A percentile compares a stretch with the other conserved stretches of the same genome.
Conservation (phyloP, 106 monocot species). For the Vanilla planifolia region DNA sequence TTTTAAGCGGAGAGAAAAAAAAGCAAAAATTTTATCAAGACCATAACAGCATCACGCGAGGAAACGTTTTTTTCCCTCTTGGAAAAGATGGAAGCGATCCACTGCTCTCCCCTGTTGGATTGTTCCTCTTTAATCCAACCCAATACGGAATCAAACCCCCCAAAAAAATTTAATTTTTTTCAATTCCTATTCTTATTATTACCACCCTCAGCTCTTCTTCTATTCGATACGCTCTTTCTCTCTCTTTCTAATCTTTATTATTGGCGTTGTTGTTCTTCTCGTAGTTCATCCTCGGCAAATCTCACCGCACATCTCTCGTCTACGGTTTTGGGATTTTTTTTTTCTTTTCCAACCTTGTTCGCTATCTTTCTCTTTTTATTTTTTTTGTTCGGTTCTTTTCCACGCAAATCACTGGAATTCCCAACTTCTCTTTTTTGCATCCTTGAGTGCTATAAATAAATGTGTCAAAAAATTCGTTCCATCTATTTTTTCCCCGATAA, state of each 20-base stretch:
- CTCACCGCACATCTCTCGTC: constrained; percentile 22
- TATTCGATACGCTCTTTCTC: neutral
- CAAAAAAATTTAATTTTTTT: constrained; percentile 9
- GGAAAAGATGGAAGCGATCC: constrained; percentile 4
- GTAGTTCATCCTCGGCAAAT: constrained; percentile 15
- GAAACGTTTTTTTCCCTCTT: neutral
- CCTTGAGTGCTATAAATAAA: constrained; percentile 13
- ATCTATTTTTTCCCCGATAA: neutral
- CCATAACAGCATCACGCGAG: neutral
- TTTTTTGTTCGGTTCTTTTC: constrained; percentile 10
- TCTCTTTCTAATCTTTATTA: constrained; percentile 6
- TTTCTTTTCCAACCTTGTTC: neutral
- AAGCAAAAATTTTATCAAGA: neutral
- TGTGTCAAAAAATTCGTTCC: neutral
- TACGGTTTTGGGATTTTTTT: constrained; percentile 3
- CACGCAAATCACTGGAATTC: neutral
- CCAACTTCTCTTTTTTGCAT: neutral
- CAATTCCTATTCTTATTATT: constrained; percentile 2
- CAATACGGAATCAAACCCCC: constrained; percentile 1
- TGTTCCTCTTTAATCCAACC: constrained; percentile 10
- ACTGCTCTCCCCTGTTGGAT: constrained; percentile 2
- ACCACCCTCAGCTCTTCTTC: neutral
- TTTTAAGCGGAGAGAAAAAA: too few species aligned
- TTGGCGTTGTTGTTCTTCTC: constrained; percentile 10
- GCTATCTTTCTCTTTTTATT: neutral